Percentiles rank a stretch among this genome's conserved stretches.
These are phyloP conservation scores for Cutaneotrichosporon daszewskae DNA, from an alignment of 1,284 basidiomycete genomes.

Conservation along the genomic window DNA sequence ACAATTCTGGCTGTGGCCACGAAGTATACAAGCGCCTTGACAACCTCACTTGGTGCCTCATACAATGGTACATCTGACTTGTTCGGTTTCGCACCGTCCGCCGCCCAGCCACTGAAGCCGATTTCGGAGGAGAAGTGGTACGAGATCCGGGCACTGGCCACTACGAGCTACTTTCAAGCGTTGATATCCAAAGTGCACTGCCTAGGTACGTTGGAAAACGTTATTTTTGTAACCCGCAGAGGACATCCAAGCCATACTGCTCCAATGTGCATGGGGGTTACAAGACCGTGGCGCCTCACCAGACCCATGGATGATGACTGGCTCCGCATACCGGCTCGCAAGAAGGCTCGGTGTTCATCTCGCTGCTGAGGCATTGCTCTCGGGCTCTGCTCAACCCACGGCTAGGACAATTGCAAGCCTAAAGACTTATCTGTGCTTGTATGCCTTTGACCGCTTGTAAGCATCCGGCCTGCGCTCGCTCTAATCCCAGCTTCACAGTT, in stretches of 20 bases:
- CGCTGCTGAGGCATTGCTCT: slow-evolving; percentile 3
- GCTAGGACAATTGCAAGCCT: slow-evolving; percentile 11
- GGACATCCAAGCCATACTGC: slow-evolving; percentile 20
- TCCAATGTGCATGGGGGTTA: slow-evolving; percentile 19
- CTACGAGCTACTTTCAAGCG: slow-evolving; percentile 22
- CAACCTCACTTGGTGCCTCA: too few relatives aligned
- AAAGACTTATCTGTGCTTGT: slow-evolving; percentile 21
- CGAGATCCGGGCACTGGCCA: slow-evolving; percentile 15
- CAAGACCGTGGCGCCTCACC: slow-evolving; percentile 22
- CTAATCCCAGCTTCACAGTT: slow-evolving; percentile 18
- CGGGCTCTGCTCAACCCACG: slow-evolving; percentile 6
- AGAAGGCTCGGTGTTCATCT: slow-evolving; percentile 17
- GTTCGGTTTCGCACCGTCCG: too few relatives aligned
- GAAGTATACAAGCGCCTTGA: slow-evolving; percentile 17
- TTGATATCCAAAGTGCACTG: slow-evolving; percentile 24
- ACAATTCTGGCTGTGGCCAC: slow-evolving; percentile 20
- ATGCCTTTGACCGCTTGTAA: slow-evolving; percentile 23
- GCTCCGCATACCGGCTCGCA: slow-evolving; percentile 17
- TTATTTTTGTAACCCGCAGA: slow-evolving; percentile 7
- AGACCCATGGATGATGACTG: slow-evolving; percentile 23
- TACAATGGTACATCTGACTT: slow-evolving; percentile 3
- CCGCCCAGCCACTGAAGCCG: too few relatives aligned
- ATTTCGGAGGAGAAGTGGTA: slow-evolving; percentile 19
- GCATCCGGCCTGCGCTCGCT: slow-evolving; percentile 1
- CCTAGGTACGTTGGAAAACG: slow-evolving; percentile 10